Percentiles rank a stretch among this genome's conserved stretches.
These are phyloP conservation scores for Colletotrichum higginsianum DNA, from an alignment of 2,329 filamentous ascomycete genomes.

Conservation along the genomic window DNA sequence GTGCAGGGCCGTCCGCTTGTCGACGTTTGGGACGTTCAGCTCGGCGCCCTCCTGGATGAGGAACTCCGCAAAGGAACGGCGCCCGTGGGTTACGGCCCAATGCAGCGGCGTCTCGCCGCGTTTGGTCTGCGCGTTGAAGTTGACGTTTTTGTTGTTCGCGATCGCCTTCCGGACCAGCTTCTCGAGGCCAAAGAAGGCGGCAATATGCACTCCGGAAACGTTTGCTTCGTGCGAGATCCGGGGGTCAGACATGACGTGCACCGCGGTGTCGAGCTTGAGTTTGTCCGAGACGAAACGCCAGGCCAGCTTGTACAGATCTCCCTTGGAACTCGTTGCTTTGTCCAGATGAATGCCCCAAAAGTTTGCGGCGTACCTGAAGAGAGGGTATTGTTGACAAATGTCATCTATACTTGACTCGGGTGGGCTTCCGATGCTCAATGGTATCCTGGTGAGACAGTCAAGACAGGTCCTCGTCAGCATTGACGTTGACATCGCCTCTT, in stretches of 20 bases:
- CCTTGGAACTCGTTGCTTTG: not conserved
- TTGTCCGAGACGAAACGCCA: slow-evolving; percentile 15
- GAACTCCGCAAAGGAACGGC: not conserved
- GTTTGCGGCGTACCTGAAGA: slow-evolving; percentile 23
- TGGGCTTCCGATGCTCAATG: not conserved
- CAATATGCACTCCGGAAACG: slow-evolving; percentile 1
- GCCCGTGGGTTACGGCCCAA: slow-evolving; percentile 11
- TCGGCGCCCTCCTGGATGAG: slow-evolving; percentile 1
- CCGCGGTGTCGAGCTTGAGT: not conserved
- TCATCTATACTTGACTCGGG: not conserved
- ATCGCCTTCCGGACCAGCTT: slow-evolving; percentile 17
- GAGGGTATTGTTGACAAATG: slow-evolving; percentile 6
- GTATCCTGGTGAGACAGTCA: slow-evolving; percentile 1
- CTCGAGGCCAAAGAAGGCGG: slow-evolving; percentile 23
- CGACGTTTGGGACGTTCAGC: slow-evolving; percentile 11
- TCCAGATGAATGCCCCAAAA: slow-evolving; percentile 17
- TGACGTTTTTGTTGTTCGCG: not conserved
- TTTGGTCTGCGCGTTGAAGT: slow-evolving; percentile 21
- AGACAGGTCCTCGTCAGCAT: slow-evolving; percentile 17
- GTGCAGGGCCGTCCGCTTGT: slow-evolving; percentile 16
- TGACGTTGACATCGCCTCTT: not conserved
- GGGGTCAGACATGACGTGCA: not conserved
- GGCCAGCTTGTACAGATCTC: slow-evolving; percentile 12
- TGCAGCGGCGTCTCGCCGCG: slow-evolving; percentile 23
- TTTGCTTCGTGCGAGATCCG: slow-evolving; percentile 3